Conservation (phyloP, 768 basidiomycete genomes). For the Termitomyces sp. region DNA sequence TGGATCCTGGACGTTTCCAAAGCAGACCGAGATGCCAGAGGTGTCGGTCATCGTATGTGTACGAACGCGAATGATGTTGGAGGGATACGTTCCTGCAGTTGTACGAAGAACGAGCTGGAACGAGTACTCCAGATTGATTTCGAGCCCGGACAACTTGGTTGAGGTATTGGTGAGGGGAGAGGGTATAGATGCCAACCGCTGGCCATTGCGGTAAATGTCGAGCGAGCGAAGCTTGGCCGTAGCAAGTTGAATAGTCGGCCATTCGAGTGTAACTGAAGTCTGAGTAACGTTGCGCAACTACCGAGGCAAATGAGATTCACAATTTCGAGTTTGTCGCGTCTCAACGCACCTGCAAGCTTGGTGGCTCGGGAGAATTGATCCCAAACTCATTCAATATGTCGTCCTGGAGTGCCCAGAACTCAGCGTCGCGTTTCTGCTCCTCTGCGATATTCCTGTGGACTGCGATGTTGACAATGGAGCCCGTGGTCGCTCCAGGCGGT, state of each 20-base stretch:
- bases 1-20: conserved; percentile 80
- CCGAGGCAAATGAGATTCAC: neutral
- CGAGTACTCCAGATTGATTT: conserved; percentile 78
- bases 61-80: conserved; percentile 73
- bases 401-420: conserved; percentile 83
- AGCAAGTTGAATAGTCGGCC: conserved; percentile 82
- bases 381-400: conserved; percentile 78
- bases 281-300: conserved; percentile 93
- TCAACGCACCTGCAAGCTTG: conserved; percentile 60
- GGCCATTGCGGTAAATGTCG: conserved; percentile 89
- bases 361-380: conserved; percentile 55
- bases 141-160: conserved; percentile 80
- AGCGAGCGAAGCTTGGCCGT: conserved; percentile 82
- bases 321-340: neutral
- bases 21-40: conserved; percentile 91
- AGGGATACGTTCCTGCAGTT: conserved; percentile 85
- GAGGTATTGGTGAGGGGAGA: conserved; percentile 80
- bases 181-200: conserved; percentile 83
- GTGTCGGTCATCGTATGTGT: conserved; percentile 97
- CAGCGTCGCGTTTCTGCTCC: conserved; percentile 73
- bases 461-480: conserved; percentile 96
- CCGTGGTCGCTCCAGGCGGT: conserved; percentile 87
- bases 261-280: conserved; percentile 95
- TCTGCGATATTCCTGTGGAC: conserved; percentile 84
- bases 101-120: conserved; percentile 95